phyloP scores from a whole-genome alignment of 192 early-diverging fungal species.

The Coemansia sp. region DNA sequence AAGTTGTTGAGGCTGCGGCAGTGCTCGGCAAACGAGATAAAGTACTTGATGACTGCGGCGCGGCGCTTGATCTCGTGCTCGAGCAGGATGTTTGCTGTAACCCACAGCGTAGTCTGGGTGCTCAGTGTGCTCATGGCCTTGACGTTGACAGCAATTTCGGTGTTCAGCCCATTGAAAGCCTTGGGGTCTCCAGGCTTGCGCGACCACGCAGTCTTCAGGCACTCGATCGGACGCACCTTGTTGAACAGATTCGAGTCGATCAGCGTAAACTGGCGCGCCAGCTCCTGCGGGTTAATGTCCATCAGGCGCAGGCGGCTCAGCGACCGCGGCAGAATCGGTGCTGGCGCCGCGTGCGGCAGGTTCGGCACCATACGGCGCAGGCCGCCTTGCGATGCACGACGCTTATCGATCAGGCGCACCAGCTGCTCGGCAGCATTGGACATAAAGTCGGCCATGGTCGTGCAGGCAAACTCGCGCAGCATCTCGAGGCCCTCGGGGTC shows the following conservation, averaged over 20 bases:
- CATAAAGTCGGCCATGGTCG: slow-evolving; percentile 68
- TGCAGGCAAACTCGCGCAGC: slow-evolving; percentile 71
- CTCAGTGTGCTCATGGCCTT: slow-evolving; percentile 82
- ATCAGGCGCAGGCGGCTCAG: slow-evolving; percentile 72
- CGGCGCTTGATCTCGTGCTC: slow-evolving; percentile 82
- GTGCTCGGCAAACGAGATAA: slow-evolving; percentile 76
- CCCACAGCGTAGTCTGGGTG: slow-evolving; percentile 85
- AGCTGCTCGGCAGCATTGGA: slow-evolving; percentile 66
- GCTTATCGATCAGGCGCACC: slow-evolving; percentile 73
- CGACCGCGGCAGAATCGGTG: slow-evolving; percentile 78
- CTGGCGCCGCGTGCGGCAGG: slow-evolving; percentile 58
- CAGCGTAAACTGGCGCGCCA: slow-evolving; percentile 93
- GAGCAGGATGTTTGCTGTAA: slow-evolving; percentile 73
- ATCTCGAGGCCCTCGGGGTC: slow-evolving; percentile 65
- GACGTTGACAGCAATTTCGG: slow-evolving; percentile 72
- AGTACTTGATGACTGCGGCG: slow-evolving; percentile 71
- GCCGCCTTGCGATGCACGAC: slow-evolving; percentile 57
- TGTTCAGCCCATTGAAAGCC: slow-evolving; percentile 50
- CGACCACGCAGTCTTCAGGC: slow-evolving; percentile 87
- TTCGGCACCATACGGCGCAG: slow-evolving; percentile 64
- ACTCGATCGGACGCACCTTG: slow-evolving; percentile 83
- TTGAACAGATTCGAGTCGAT: slow-evolving; percentile 82
- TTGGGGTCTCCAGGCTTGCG: slow-evolving; percentile 59
- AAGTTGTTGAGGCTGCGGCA: slow-evolving; percentile 91
- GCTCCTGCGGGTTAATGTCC: slow-evolving; percentile 88